Evolutionary conservation across 148 eudicot genomes (phyloP).

Genomic region (Rhododendron simsii): DNA sequence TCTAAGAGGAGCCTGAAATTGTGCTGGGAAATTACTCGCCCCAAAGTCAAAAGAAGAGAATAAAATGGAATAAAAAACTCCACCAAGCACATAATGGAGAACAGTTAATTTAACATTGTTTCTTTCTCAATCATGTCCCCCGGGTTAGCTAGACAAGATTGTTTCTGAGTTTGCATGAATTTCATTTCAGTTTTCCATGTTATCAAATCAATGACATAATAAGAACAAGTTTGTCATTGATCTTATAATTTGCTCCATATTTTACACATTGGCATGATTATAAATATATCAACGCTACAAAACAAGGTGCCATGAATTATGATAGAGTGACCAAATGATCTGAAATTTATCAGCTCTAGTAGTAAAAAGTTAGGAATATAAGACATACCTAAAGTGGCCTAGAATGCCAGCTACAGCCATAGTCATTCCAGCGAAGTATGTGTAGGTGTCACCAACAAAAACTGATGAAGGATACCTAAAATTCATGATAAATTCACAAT

Average conservation of each 20-base stretch:
- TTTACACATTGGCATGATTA: not conserved
- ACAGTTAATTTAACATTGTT: too few relatives aligned
- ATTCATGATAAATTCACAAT: not conserved
- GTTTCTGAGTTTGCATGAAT: not conserved
- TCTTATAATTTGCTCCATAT: slow-evolving; percentile 1
- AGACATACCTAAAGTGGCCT: slow-evolving; percentile 79
- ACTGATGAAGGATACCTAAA: slow-evolving; percentile 96
- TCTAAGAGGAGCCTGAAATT: not conserved
- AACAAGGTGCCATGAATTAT: not conserved
- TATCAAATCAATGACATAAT: not conserved
- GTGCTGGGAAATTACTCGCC: too few relatives aligned
- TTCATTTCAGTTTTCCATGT: not conserved
- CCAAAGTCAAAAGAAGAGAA: too few relatives aligned
- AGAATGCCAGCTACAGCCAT: slow-evolving; percentile 96
- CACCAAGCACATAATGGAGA: not conserved
- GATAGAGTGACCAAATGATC: not conserved
- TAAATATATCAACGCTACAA: not conserved
- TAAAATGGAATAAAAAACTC: not conserved
- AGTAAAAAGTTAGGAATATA: not conserved
- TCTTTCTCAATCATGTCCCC: not conserved
- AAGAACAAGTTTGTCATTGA: not conserved
- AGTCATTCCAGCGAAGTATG: slow-evolving; percentile 97
- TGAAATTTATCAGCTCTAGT: not conserved
- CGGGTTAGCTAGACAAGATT: not conserved
- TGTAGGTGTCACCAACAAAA: slow-evolving; percentile 97